A percentile compares a stretch with the other conserved stretches of the same genome.
phyloP scores from a whole-genome alignment of 169 alveolate species.

The Amoebophrya sp. region DNA sequence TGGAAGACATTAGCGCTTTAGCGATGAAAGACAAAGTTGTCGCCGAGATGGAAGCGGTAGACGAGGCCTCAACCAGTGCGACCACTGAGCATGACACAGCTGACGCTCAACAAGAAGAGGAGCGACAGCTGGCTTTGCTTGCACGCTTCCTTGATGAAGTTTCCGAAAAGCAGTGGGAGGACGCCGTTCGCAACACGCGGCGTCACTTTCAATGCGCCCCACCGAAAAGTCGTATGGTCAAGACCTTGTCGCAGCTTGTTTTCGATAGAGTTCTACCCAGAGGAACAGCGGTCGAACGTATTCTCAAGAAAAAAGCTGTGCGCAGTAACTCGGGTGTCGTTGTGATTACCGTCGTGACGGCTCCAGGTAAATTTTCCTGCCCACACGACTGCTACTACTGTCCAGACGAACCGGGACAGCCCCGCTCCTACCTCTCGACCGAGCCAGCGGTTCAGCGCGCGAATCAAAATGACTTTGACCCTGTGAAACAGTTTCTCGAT shows the following conservation, averaged over 20 bases:
- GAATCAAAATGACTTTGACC: constrained; percentile 82
- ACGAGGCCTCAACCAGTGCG: background rate
- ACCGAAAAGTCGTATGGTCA: background rate
- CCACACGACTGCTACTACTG: constrained; percentile 84
- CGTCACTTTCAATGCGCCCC: background rate
- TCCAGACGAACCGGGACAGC: constrained; percentile 92
- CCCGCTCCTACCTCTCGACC: constrained; percentile 85
- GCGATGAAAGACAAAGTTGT: background rate
- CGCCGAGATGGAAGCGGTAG: too few relatives aligned
- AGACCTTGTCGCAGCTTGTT: background rate
- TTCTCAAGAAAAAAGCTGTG: constrained; percentile 61
- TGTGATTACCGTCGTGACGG: constrained; percentile 85
- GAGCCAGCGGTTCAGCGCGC: constrained; percentile 92
- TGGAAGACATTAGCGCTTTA: background rate
- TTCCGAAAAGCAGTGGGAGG: background rate
- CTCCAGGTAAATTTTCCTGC: constrained; percentile 86
- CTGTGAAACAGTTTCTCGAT: constrained; percentile 79
- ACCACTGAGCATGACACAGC: background rate
- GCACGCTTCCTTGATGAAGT: background rate
- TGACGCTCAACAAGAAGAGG: too few relatives aligned
- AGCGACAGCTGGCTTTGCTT: background rate
- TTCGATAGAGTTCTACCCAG: background rate
- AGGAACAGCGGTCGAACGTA: background rate
- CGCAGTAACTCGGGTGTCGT: constrained; percentile 81
- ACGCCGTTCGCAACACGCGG: background rate